Base-by-base conservation (phyloP, 257 asterid species). In the Fraxinus americana region DNA sequence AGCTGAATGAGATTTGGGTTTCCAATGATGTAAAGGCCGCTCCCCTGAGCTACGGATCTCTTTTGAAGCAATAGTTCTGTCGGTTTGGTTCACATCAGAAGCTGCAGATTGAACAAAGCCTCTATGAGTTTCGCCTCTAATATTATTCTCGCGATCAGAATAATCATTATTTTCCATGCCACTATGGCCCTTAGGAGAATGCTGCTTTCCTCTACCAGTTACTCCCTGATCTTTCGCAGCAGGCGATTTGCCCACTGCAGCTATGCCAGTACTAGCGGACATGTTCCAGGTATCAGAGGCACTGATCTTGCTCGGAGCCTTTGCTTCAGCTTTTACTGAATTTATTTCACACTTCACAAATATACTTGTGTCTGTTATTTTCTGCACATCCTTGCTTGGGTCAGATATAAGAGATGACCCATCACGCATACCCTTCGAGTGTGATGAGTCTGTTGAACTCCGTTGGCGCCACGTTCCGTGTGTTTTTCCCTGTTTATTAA, bases 1-100 rank as follows among this genome's bases (percentile, higher is more conserved):
- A 50, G 80, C 85, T 74, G 89, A 52, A 80, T 76, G 79, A 21
- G 87, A 75, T 80, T 95, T 95, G 36, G 94, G 99, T 76, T 90
- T 92, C 99, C 99, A 95, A 59, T 90, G 97, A 77, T 97, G 79
- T 27, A 85, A 76, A 11, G 86, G 23, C 50, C 88, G 86, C 75
- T 90, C 93, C 72, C 85, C 94, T 61, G 79, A 6, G 68, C 84
- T 85, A 54, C 86, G 88, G 75, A 61, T 85, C 72, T 91, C 96
- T 75, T 84, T 89, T 3, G 89, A 70, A 65, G 67, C 32, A 65
- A 76, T 52, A 73, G 76, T 75, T 84, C 84, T 88, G 73, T 85
- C 97, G 1, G 77, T 35, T 69, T 80, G 92, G 82, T 80, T 89
- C 35, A 50, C 71, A 54, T 83, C 90, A 27, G 78, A 66, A 36